Evolutionary conservation across 2,329 filamentous ascomycete genomes (phyloP).

Genomic region (Harringtonia aguacate): DNA sequence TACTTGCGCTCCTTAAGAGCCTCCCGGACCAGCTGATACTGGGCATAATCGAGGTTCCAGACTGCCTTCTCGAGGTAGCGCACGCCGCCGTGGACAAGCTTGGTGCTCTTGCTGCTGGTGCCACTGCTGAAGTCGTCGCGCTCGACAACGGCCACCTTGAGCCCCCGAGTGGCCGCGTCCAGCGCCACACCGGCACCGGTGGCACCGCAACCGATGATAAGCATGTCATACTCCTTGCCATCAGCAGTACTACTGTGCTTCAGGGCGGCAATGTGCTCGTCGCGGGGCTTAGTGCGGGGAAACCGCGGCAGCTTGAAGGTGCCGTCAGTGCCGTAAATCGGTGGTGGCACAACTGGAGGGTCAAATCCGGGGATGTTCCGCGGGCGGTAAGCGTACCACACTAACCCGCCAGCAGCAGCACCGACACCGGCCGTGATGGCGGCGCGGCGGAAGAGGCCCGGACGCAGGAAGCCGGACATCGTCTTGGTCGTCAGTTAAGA

Average conservation of each 20-base stretch:
- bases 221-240: constrained; percentile 57
- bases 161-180: constrained; percentile 66
- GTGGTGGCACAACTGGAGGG: constrained; percentile 57
- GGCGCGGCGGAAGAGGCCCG: constrained; percentile 28
- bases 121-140: constrained; percentile 74
- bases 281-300: constrained; percentile 49
- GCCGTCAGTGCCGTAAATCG: constrained; percentile 57
- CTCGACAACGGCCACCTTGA: constrained; percentile 73
- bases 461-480: constrained; percentile 18
- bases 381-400: constrained; percentile 51
- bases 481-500: too few relatives aligned
- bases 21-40: constrained; percentile 72
- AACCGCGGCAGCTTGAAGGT: constrained; percentile 57
- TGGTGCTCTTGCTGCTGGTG: constrained; percentile 80
- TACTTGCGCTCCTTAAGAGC: constrained; percentile 74
- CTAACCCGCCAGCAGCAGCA: constrained; percentile 30
- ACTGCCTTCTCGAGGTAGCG: constrained; percentile 80
- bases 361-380: constrained; percentile 62
- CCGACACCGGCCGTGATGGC: constrained; percentile 30
- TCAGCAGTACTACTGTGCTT: constrained; percentile 29
- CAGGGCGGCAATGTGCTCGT: constrained; percentile 54
- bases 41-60: constrained; percentile 74
- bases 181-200: constrained; percentile 73
- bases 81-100: constrained; percentile 76
- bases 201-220: constrained; percentile 70